A percentile compares a stretch with the other conserved stretches of the same genome.
phyloP scores from a whole-genome alignment of 1,139 yeast species.

The Candida tropicalis region DNA sequence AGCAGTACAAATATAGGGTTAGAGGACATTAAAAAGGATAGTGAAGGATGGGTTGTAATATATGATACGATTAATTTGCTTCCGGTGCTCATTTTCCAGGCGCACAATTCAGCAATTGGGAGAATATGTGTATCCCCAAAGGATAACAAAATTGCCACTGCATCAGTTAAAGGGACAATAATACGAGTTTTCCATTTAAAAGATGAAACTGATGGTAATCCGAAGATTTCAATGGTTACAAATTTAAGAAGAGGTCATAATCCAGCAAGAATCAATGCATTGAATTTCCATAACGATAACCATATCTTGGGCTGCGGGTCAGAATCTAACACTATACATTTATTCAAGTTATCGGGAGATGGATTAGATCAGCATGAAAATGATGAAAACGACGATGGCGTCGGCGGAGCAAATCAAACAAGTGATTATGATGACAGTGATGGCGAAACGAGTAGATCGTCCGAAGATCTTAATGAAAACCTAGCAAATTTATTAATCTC shows the following conservation, averaged over 20 bases:
- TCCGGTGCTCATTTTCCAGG: conserved; percentile 60
- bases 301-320: conserved; percentile 66
- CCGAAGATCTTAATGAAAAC: conserved; percentile 46
- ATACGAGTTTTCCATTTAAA: conserved; percentile 48
- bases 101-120: conserved; percentile 57
- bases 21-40: conserved; percentile 28
- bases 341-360: conserved; percentile 44
- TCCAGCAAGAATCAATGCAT: conserved; percentile 54
- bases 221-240: conserved; percentile 33
- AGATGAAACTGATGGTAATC: conserved; percentile 14
- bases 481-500: conserved; percentile 44
- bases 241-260: conserved; percentile 75
- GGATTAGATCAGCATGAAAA: conserved; percentile 15
- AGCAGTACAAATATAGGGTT: conserved; percentile 21
- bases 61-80: conserved; percentile 61
- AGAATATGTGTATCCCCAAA: conserved; percentile 51
- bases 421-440: conserved; percentile 18
- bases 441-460: conserved; percentile 16
- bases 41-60: conserved; percentile 49
- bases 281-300: conserved; percentile 55
- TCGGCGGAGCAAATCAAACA: conserved; percentile 9
- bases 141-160: conserved; percentile 62
- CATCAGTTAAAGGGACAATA: conserved; percentile 73
- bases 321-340: conserved; percentile 68
- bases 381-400: conserved; percentile 13